Percentiles rank a stretch among this genome's conserved stretches.
Evolutionary conservation across 2,329 filamentous ascomycete species (phyloP).

Genomic region (Nothopassalora personata): DNA sequence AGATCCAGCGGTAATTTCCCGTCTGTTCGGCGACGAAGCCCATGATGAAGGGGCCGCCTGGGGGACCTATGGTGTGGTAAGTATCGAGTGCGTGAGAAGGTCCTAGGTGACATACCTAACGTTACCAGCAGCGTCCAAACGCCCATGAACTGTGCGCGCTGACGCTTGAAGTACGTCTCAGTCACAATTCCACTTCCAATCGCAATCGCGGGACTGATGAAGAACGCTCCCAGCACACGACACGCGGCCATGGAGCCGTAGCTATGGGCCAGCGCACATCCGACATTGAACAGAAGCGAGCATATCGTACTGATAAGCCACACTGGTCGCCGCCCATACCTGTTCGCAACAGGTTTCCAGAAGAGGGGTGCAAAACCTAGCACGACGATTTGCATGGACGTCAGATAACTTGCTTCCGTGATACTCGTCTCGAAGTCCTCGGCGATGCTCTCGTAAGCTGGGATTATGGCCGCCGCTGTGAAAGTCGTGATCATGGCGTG

Average conservation of each 20-base stretch:
- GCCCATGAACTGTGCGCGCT: conserved; percentile 52
- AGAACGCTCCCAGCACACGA: conserved; percentile 51
- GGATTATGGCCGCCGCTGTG: conserved; percentile 50
- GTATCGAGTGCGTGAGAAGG: background rate
- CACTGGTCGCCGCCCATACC: conserved; percentile 51
- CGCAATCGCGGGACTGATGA: conserved; percentile 50
- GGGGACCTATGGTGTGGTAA: conserved; percentile 28
- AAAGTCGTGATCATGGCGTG: conserved; percentile 55
- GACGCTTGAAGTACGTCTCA: conserved; percentile 54
- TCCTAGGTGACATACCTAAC: conserved; percentile 31
- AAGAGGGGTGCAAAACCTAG: conserved; percentile 51
- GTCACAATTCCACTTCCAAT: conserved; percentile 55
- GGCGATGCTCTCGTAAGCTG: conserved; percentile 51
- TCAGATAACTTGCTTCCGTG: conserved; percentile 50
- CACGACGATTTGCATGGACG: conserved; percentile 52
- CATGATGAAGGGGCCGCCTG: conserved; percentile 37
- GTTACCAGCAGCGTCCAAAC: conserved; percentile 53
- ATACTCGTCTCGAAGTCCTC: conserved; percentile 46
- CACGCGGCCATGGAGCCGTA: conserved; percentile 49
- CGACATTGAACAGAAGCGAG: conserved; percentile 48
- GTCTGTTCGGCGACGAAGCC: conserved; percentile 48
- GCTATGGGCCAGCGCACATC: conserved; percentile 46
- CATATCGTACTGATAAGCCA: conserved; percentile 49
- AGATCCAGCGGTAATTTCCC: conserved; percentile 53
- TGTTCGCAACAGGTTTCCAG: conserved; percentile 52